phyloP scores from a whole-genome alignment of 768 basidiomycete species.

The Lactifluus echinatus region DNA sequence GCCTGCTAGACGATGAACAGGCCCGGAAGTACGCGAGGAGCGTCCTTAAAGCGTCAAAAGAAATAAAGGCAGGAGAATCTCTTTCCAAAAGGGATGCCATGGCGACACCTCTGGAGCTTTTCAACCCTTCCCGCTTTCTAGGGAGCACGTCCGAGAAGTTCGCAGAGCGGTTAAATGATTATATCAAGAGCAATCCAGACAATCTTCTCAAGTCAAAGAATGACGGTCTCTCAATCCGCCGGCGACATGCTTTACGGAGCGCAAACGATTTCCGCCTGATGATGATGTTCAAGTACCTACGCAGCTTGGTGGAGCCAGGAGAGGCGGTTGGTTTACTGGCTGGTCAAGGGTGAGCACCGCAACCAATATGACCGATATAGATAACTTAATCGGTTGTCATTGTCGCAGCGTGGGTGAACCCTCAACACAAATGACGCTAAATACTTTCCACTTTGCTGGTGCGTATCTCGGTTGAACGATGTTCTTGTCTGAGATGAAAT shows the following conservation, averaged over 20 bases:
- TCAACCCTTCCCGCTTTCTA: constrained; percentile 69
- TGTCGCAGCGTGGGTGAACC: constrained; percentile 84
- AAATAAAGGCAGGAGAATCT: constrained; percentile 33
- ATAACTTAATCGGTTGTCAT: neutral
- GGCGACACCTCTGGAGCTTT: constrained; percentile 65
- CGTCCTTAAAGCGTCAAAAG: constrained; percentile 63
- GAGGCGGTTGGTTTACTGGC: constrained; percentile 97
- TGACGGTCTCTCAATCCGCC: constrained; percentile 34
- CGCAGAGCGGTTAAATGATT: constrained; percentile 69
- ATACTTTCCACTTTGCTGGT: constrained; percentile 99
- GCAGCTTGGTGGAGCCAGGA: constrained; percentile 90
- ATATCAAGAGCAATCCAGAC: constrained; percentile 67
- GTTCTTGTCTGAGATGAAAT: constrained; percentile 9
- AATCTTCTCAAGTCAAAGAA: constrained; percentile 38
- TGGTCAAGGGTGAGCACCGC: constrained; percentile 74
- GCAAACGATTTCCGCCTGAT: constrained; percentile 62
- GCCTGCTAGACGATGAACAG: constrained; percentile 53
- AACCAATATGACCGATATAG: neutral
- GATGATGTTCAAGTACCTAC: constrained; percentile 90
- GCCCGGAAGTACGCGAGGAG: constrained; percentile 83
- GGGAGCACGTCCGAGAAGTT: constrained; percentile 93
- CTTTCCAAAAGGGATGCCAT: constrained; percentile 50
- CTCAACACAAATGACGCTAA: constrained; percentile 99
- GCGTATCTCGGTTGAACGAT: constrained; percentile 23
- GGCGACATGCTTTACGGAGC: constrained; percentile 39